Evolutionary conservation across 148 eudicot species (phyloP).

Genomic region (Chenopodium formosanum): DNA sequence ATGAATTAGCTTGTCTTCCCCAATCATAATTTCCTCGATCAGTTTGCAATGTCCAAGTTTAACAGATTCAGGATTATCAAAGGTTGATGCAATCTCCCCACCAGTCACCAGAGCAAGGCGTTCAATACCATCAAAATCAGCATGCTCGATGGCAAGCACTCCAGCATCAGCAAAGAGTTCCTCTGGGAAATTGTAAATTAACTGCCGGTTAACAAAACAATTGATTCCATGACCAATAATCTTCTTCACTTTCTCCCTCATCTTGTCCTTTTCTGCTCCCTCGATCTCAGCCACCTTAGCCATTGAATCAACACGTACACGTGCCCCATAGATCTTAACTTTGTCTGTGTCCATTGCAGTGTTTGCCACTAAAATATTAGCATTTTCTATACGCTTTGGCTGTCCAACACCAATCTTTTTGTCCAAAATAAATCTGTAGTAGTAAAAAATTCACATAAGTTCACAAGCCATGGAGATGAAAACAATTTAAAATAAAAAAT

Average conservation of each 20-base stretch:
- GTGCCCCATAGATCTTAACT: conserved; percentile 97
- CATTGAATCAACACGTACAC: conserved; percentile 99
- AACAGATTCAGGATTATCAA: conserved; percentile 97
- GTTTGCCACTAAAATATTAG: conserved; percentile 95
- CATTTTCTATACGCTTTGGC: conserved; percentile 96
- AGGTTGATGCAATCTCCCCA: conserved; percentile 97
- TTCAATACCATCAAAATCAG: conserved; percentile 99
- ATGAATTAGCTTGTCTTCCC: conserved; percentile 93
- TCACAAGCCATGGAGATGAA: not conserved
- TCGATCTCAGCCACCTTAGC: conserved; percentile 96
- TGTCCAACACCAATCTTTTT: conserved; percentile 98
- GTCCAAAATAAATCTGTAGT: conserved; percentile 84
- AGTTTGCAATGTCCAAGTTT: conserved; percentile 95
- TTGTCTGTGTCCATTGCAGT: conserved; percentile 99
- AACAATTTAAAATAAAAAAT: not conserved
- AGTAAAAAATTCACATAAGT: conserved; percentile 4
- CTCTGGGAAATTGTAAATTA: conserved; percentile 98
- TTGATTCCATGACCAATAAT: conserved; percentile 91
- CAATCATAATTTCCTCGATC: conserved; percentile 97
- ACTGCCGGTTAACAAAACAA: conserved; percentile 88
- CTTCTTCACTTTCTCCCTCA: conserved; percentile 96
- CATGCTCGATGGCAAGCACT: conserved; percentile 97
- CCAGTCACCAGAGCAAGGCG: conserved; percentile 95
- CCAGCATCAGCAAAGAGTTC: conserved; percentile 99
- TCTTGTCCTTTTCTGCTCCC: conserved; percentile 93